A percentile compares a stretch with the other conserved stretches of the same genome.
These are phyloP conservation scores for Cercospora sp. DNA, from an alignment of 2,329 filamentous ascomycete species.

Conservation along the genomic window DNA sequence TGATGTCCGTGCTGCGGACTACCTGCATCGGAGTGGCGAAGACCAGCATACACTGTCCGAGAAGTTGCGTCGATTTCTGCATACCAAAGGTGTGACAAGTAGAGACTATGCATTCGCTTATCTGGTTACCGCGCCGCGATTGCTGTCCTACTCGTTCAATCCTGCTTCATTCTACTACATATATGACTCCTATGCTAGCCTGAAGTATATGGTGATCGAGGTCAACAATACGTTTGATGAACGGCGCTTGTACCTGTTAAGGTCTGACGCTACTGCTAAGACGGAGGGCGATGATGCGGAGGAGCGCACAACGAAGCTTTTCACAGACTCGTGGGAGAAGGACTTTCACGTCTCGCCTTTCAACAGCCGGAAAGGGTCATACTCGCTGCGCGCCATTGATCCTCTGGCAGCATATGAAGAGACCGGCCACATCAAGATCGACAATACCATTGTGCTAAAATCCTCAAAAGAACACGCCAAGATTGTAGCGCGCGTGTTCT, in stretches of 20 bases:
- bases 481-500: constrained; percentile 61
- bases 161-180: constrained; percentile 79
- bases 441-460: constrained; percentile 61
- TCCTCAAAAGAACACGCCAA: constrained; percentile 63
- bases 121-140: constrained; percentile 67
- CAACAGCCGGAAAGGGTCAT: constrained; percentile 57
- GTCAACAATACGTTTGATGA: constrained; percentile 78
- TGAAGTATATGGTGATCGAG: constrained; percentile 68
- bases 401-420: constrained; percentile 42
- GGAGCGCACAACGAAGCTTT: constrained; percentile 32
- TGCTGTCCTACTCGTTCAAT: constrained; percentile 71
- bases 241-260: constrained; percentile 64
- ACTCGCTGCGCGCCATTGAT: constrained; percentile 49
- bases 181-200: constrained; percentile 58
- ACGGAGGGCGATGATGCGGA: constrained; percentile 1
- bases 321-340: constrained; percentile 62
- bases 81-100: constrained; percentile 57
- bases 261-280: constrained; percentile 36
- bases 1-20: constrained; percentile 59
- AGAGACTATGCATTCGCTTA: constrained; percentile 66
- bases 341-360: constrained; percentile 78
- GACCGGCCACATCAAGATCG: constrained; percentile 43
- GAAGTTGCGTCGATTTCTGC: constrained; percentile 63
- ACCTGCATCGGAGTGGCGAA: constrained; percentile 59
- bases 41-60: constrained; percentile 48